Percentiles rank a stretch among this genome's conserved stretches.
Evolutionary conservation across 345 rosid species (phyloP).

Genomic region (Hirschfeldia incana): DNA sequence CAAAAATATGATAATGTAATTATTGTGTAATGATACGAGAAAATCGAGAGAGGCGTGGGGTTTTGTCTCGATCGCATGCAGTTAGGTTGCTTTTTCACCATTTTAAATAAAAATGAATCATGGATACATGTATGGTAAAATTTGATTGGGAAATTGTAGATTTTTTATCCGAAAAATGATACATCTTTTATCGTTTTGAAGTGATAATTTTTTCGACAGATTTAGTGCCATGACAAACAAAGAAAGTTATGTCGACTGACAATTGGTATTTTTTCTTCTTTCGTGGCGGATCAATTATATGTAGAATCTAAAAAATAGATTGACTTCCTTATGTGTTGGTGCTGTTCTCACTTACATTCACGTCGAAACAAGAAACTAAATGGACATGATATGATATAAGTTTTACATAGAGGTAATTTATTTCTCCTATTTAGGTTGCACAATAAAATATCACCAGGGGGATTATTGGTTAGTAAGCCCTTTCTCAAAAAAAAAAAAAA

Average conservation of each 20-base stretch:
- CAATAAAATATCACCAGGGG: too few species aligned
- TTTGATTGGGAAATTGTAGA: not conserved
- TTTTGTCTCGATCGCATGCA: constrained; percentile 39
- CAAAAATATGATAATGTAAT: constrained; percentile 10
- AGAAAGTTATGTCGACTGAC: constrained; percentile 28
- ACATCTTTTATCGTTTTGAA: not conserved
- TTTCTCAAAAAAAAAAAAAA: too few species aligned
- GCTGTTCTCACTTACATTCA: constrained; percentile 15
- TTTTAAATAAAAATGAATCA: too few species aligned
- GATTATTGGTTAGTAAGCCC: too few species aligned
- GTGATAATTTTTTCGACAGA: not conserved
- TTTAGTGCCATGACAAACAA: constrained; percentile 18
- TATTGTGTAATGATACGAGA: constrained; percentile 37
- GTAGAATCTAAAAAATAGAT: constrained; percentile 3
- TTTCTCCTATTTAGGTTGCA: not conserved
- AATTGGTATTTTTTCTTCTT: constrained; percentile 5
- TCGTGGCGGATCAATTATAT: constrained; percentile 1
- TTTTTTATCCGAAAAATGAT: too few species aligned
- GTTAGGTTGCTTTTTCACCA: constrained; percentile 17
- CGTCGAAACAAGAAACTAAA: constrained; percentile 12
- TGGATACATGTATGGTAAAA: not conserved
- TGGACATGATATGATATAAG: not conserved
- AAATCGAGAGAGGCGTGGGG: constrained; percentile 37
- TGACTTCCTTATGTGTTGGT: constrained; percentile 21
- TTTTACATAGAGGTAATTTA: not conserved